These are phyloP conservation scores for Perkinsus olseni DNA, from an alignment of 169 alveolate species.

Conservation along the genomic window DNA sequence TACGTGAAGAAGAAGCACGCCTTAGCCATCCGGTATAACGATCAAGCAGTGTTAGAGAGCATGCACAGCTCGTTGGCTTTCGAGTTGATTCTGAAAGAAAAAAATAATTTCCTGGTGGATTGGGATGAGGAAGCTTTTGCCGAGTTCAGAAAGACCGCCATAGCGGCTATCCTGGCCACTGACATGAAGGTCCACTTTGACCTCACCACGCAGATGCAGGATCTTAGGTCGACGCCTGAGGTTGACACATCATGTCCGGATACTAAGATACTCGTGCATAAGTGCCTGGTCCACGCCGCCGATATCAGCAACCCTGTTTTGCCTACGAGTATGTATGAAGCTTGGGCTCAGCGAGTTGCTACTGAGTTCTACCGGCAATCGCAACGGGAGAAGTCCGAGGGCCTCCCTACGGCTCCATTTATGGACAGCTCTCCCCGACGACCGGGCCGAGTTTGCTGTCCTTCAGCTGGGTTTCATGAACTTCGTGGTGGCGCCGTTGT, in stretches of 20 bases:
- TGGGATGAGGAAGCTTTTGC: neutral
- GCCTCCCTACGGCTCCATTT: neutral
- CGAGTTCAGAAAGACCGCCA: constrained; percentile 9
- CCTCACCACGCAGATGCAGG: constrained; percentile 18
- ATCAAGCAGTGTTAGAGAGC: constrained; percentile 28
- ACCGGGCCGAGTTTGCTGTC: constrained; percentile 17
- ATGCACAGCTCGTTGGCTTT: constrained; percentile 26
- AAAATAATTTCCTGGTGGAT: neutral
- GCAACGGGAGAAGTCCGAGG: neutral
- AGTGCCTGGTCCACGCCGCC: constrained; percentile 25
- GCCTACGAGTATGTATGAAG: constrained; percentile 14
- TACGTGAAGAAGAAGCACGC: neutral
- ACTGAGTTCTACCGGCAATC: constrained; percentile 23
- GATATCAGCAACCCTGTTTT: constrained; percentile 29
- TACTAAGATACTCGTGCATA: neutral
- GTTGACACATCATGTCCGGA: neutral
- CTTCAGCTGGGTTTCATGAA: constrained; percentile 24
- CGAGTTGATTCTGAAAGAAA: constrained; percentile 16
- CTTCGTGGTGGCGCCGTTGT: neutral
- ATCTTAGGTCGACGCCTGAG: neutral
- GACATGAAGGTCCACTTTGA: constrained; percentile 39
- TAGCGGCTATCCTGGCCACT: constrained; percentile 26
- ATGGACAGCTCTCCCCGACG: constrained; percentile 18
- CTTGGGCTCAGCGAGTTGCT: constrained; percentile 32
- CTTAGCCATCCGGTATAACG: constrained; percentile 5